phyloP scores from a whole-genome alignment of 176 grass and related monocot genomes.

The Coix lacrymajobi region DNA sequence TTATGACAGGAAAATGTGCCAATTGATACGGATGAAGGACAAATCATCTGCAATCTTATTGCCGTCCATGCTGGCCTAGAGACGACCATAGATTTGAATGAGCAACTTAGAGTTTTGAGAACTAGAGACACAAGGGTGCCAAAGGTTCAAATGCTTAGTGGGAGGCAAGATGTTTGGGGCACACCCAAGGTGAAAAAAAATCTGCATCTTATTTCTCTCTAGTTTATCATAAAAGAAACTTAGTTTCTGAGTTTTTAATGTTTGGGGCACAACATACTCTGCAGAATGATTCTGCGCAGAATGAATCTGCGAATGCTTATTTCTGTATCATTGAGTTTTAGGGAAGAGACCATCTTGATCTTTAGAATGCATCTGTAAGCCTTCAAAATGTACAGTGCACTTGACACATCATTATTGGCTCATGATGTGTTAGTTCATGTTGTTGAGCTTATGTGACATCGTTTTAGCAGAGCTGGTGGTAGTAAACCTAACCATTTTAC shows the following conservation, averaged over 20 bases:
- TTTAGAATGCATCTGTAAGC: background rate
- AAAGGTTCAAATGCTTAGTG: slow-evolving; percentile 62
- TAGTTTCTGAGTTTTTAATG: background rate
- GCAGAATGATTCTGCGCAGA: background rate
- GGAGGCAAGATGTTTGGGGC: slow-evolving; percentile 72
- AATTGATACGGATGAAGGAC: slow-evolving; percentile 59
- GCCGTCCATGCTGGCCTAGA: slow-evolving; percentile 84
- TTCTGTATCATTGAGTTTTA: background rate
- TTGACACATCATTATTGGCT: background rate
- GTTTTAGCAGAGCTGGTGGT: background rate
- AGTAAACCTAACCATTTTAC: background rate
- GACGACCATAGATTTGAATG: slow-evolving; percentile 54
- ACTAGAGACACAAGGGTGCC: slow-evolving; percentile 56
- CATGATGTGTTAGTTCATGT: background rate
- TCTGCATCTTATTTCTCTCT: background rate
- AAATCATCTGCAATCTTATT: slow-evolving; percentile 64
- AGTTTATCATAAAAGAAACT: background rate
- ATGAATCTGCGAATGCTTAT: background rate
- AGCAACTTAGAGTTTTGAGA: slow-evolving; percentile 64
- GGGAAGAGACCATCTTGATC: background rate
- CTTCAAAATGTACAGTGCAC: background rate
- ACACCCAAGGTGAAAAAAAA: slow-evolving; percentile 56
- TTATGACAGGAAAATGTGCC: slow-evolving; percentile 56
- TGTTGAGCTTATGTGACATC: background rate
- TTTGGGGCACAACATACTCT: background rate